A percentile compares a stretch with the other conserved stretches of the same genome.
phyloP scores from a whole-genome alignment of 176 grass and related monocot genomes.

The Saccharum spontaneum region DNA sequence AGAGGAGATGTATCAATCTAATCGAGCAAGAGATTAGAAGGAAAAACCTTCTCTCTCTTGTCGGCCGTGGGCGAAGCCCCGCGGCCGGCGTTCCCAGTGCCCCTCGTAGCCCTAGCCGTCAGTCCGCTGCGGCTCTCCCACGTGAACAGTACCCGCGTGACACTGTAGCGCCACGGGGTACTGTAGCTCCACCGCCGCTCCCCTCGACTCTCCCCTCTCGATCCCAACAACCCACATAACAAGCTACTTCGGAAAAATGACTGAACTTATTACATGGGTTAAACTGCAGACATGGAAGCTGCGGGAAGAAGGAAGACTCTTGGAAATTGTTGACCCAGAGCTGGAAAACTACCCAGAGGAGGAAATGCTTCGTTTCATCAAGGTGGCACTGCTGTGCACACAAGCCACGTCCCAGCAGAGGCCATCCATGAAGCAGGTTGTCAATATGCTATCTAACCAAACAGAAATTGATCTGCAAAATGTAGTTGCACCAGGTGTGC shows the following conservation, averaged over 20 bases:
- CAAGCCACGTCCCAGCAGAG: constrained; percentile 61
- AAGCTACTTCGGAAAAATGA: neutral
- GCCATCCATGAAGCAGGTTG: constrained; percentile 61
- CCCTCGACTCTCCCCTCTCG: too few relatives aligned
- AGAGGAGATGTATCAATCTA: too few relatives aligned
- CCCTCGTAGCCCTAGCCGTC: too few relatives aligned
- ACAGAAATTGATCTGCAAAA: constrained; percentile 48
- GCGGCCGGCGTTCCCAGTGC: too few relatives aligned
- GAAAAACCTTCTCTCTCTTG: too few relatives aligned
- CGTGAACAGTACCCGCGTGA: too few relatives aligned
- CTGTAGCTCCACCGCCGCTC: too few relatives aligned
- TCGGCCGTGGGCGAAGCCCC: too few relatives aligned
- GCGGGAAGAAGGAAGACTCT: constrained; percentile 45
- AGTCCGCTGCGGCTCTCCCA: too few relatives aligned
- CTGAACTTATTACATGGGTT: constrained; percentile 11
- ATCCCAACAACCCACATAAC: too few relatives aligned
- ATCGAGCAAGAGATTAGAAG: too few relatives aligned
- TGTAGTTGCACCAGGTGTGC: constrained; percentile 45
- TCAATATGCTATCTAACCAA: constrained; percentile 47
- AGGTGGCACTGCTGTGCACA: constrained; percentile 59
- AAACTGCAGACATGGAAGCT: constrained; percentile 61
- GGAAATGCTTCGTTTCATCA: constrained; percentile 59
- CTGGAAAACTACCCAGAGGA: constrained; percentile 53
- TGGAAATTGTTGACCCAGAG: constrained; percentile 57
- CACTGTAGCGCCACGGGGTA: too few relatives aligned